Evolutionary conservation across 192 early-diverging fungal genomes (phyloP).

Genomic region (Podila clonocystis): DNA sequence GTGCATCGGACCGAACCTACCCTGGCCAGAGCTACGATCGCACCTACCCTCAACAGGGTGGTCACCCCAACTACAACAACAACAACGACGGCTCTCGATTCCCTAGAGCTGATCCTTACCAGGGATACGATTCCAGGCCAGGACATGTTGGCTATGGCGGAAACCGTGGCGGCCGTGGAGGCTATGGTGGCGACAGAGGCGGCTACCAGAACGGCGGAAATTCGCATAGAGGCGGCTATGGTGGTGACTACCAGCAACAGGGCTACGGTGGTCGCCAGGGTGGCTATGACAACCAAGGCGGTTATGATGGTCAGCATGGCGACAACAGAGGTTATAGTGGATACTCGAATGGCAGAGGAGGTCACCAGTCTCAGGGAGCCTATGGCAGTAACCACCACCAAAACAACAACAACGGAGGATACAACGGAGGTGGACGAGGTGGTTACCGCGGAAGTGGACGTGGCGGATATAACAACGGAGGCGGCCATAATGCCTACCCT

Average conservation of each 20-base stretch:
- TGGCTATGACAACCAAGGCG: constrained; percentile 18
- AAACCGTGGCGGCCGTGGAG: constrained; percentile 39
- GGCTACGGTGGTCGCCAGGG: constrained; percentile 1
- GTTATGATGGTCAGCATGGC: constrained; percentile 15
- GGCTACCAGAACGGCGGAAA: constrained; percentile 40
- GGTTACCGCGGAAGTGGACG: constrained; percentile 24
- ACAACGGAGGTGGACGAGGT: constrained; percentile 19
- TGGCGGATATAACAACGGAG: constrained; percentile 3
- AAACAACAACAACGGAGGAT: constrained; percentile 12
- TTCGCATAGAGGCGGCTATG: constrained; percentile 36
- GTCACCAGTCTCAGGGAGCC: constrained; percentile 17
- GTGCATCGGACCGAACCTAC: constrained; percentile 31
- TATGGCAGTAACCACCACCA: constrained; percentile 10
- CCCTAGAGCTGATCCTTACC: constrained; percentile 33
- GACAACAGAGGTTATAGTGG: constrained; percentile 4
- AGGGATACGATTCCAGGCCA: constrained; percentile 42
- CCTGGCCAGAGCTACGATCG: constrained; percentile 47
- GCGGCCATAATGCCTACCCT: constrained; percentile 3
- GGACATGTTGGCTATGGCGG: constrained; percentile 40
- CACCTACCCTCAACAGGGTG: constrained; percentile 27
- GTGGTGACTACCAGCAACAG: constrained; percentile 17
- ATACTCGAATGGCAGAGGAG: constrained; percentile 7
- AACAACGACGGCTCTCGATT: constrained; percentile 45
- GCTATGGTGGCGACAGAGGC: constrained; percentile 22
- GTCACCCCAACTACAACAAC: constrained; percentile 25